Percentiles rank a stretch among this genome's conserved stretches.
Conservation (phyloP, 2,329 filamentous ascomycete genomes). For the Didymella arachidicola region DNA sequence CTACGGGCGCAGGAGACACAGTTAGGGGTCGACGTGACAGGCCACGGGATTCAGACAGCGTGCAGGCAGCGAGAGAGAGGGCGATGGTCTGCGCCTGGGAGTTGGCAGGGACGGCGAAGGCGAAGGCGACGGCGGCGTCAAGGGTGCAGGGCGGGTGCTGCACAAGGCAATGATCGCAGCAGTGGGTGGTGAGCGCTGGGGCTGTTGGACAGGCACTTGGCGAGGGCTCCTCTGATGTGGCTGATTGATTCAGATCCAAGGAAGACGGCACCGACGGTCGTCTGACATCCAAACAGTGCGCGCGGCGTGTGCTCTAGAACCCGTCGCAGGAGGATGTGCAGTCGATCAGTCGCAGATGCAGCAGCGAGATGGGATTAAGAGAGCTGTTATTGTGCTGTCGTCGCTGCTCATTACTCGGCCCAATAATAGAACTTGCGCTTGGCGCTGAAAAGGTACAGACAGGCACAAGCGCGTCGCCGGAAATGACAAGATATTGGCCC, state of each 20-base stretch:
- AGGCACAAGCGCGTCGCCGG: constrained; percentile 27
- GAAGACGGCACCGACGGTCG: constrained; percentile 32
- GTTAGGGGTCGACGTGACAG: constrained; percentile 28
- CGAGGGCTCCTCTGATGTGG: constrained; percentile 35
- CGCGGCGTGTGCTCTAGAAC: constrained; percentile 7
- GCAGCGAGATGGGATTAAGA: constrained; percentile 9
- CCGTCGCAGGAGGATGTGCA: constrained; percentile 16
- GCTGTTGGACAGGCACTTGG: constrained; percentile 22
- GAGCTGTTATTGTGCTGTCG: constrained; percentile 18
- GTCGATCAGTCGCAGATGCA: constrained; percentile 23
- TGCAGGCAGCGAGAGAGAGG: neutral
- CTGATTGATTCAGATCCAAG: constrained; percentile 34
- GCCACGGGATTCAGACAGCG: constrained; percentile 13
- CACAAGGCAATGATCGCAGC: constrained; percentile 37
- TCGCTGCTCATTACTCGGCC: constrained; percentile 26
- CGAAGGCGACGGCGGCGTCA: constrained; percentile 25
- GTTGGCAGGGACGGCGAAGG: neutral
- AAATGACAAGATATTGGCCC: constrained; percentile 24
- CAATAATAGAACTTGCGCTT: constrained; percentile 36
- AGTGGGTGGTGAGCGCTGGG: constrained; percentile 19
- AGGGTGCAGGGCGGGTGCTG: constrained; percentile 40
- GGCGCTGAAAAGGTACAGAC: constrained; percentile 24
- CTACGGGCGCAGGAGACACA: constrained; percentile 30
- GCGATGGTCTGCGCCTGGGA: constrained; percentile 23
- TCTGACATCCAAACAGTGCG: constrained; percentile 33